Percentiles rank a stretch among this genome's conserved stretches.
Evolutionary conservation across 2,329 filamentous ascomycete species (phyloP).

Genomic region (Blastomyces percursus): DNA sequence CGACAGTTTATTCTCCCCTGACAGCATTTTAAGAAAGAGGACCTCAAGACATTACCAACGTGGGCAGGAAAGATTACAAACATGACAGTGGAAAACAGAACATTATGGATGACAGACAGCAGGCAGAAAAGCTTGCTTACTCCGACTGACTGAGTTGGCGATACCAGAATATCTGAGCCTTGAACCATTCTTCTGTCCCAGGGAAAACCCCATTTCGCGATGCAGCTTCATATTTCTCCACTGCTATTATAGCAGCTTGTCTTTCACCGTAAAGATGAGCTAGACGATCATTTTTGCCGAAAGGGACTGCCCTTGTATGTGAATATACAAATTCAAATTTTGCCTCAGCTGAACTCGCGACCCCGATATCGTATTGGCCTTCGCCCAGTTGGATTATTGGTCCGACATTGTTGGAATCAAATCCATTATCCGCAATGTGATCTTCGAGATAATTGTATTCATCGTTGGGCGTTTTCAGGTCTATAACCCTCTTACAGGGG

Average conservation of each 20-base stretch:
- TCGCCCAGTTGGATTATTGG: background rate
- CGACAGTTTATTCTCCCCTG: too few species aligned
- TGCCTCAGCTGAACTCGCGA: background rate
- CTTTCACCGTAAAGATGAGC: background rate
- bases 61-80: too few species aligned
- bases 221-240: background rate
- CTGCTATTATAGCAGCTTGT: background rate
- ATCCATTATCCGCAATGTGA: background rate
- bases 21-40: too few species aligned
- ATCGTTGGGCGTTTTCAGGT: background rate
- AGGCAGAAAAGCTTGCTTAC: too few species aligned
- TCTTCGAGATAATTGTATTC: background rate
- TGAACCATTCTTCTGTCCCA: background rate
- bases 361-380: background rate
- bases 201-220: background rate
- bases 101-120: too few species aligned
- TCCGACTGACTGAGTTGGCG: background rate
- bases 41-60: too few species aligned
- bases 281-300: background rate
- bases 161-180: background rate
- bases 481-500: background rate
- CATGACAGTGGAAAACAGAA: too few species aligned
- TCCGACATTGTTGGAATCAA: conserved; percentile 1
- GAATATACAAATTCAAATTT: background rate
- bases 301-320: background rate